A percentile compares a stretch with the other conserved stretches of the same genome.
These are phyloP conservation scores for Lentinula boryana DNA, from an alignment of 768 basidiomycete species.

Conservation along the genomic window DNA sequence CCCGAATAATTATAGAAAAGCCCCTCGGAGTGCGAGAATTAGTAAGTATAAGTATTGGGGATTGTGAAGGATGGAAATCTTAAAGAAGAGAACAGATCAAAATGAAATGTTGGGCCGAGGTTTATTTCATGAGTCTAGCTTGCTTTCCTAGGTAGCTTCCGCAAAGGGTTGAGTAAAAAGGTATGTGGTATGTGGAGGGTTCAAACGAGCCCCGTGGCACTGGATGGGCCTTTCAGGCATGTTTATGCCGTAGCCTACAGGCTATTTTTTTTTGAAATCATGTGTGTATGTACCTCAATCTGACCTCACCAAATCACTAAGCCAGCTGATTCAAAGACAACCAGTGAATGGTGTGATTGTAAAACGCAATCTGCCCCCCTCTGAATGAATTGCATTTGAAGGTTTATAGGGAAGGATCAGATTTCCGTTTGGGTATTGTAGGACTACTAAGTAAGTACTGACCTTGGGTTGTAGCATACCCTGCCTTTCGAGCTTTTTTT, in stretches of 20 bases:
- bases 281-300: too few relatives aligned
- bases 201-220: not conserved
- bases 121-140: not conserved
- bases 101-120: not conserved
- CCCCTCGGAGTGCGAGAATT: not conserved
- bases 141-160: not conserved
- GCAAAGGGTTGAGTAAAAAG: not conserved
- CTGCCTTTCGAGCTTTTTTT: too few relatives aligned
- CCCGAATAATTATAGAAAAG: not conserved
- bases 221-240: not conserved
- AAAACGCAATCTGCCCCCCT: not conserved
- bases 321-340: too few relatives aligned
- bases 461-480: too few relatives aligned
- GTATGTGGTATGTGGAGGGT: not conserved
- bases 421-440: not conserved
- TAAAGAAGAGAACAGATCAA: not conserved
- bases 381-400: too few relatives aligned
- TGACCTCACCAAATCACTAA: too few relatives aligned
- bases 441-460: too few relatives aligned
- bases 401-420: not conserved
- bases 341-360: too few relatives aligned
- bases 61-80: not conserved
- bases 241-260: not conserved
- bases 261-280: not conserved
- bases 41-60: too few relatives aligned